Evolutionary conservation across 176 grass and related monocot genomes (phyloP), one percentile per base, ranked within the genome.

Genomic region (Phyllostachys edulis): DNA sequence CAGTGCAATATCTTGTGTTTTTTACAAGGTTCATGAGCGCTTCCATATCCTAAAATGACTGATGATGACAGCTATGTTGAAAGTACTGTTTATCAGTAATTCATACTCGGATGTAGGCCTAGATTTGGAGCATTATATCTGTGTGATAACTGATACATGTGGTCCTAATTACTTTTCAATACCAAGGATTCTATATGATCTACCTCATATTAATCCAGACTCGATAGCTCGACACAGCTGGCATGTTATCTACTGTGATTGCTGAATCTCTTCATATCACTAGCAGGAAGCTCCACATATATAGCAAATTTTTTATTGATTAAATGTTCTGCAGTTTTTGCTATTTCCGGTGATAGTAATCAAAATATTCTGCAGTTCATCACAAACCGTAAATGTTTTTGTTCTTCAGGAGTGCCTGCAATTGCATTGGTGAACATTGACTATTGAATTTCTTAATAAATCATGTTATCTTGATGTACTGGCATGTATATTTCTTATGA

Each of bases 401-500:
- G 21, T 51, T 71, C 10, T 7, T 45, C 20, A 4, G 6, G 4
- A 67, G 21, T 40, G 40, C 60, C 49, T 79, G 11, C 61, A 80
- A 51, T 50, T 88, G 20, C 36, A 51, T 20, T 20, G 5, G 44
- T 46, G 44, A 78, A 55, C n/a, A 0, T 13, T 2, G 55, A 13
- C 23, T 21, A 77, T 54, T 82, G 12, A 63, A 39, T 67, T 74
- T 12, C 23, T 18, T 17, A 10, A 3, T 76, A 69, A 29, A 36
- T 62, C 12, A 4, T 72, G 29, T 34, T 64, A 24, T 12, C 34
- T 80, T 14, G 6, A 34, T 18, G 12, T 80, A 63, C n/a, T 57
- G 44, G 32, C 27, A 49, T 77, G 46, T 72, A 66, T 42, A 37
- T 81, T 63, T 80, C 69, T 76, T 86, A 38, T 37, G 73, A 75